Evolutionary conservation across 352 stramenopile species (phyloP).

Genomic region (Phytophthora palmivora): DNA sequence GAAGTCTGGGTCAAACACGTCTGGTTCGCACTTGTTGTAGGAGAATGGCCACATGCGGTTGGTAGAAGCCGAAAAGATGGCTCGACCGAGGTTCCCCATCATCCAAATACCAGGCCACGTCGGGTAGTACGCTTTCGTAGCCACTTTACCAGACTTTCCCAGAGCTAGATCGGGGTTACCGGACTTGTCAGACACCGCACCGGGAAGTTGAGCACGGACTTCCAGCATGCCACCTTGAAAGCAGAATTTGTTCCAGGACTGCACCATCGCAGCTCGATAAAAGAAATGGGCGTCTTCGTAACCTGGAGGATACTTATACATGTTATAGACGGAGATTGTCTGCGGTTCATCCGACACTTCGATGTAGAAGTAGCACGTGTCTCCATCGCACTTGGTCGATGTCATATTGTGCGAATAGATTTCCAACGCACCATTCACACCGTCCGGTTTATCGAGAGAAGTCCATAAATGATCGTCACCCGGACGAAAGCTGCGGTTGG

Average conservation of each 20-base stretch:
- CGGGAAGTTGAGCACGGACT: slow-evolving; percentile 89
- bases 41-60: slow-evolving; percentile 95
- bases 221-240: slow-evolving; percentile 93
- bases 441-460: slow-evolving; percentile 94
- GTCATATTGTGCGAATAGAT: slow-evolving; percentile 93
- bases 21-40: slow-evolving; percentile 89
- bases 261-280: slow-evolving; percentile 82
- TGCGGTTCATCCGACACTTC: slow-evolving; percentile 54
- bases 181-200: slow-evolving; percentile 63
- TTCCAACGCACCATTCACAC: slow-evolving; percentile 92
- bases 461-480: slow-evolving; percentile 94
- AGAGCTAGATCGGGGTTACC: slow-evolving; percentile 53
- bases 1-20: slow-evolving; percentile 45
- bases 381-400: slow-evolving; percentile 56
- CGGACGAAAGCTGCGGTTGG: slow-evolving; percentile 87
- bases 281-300: slow-evolving; percentile 58
- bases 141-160: slow-evolving; percentile 44
- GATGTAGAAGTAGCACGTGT: slow-evolving; percentile 73
- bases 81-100: slow-evolving; percentile 92
- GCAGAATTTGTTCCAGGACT: slow-evolving; percentile 94
- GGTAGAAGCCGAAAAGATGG: slow-evolving; percentile 91
- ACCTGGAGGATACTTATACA: slow-evolving; percentile 53
- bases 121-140: slow-evolving; percentile 67
- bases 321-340: slow-evolving; percentile 61
- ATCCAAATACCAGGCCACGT: slow-evolving; percentile 95